A percentile compares a stretch with the other conserved stretches of the same genome.
Evolutionary conservation across 2,329 filamentous ascomycete species (phyloP).

Genomic region (Fusarium lyarnte): DNA sequence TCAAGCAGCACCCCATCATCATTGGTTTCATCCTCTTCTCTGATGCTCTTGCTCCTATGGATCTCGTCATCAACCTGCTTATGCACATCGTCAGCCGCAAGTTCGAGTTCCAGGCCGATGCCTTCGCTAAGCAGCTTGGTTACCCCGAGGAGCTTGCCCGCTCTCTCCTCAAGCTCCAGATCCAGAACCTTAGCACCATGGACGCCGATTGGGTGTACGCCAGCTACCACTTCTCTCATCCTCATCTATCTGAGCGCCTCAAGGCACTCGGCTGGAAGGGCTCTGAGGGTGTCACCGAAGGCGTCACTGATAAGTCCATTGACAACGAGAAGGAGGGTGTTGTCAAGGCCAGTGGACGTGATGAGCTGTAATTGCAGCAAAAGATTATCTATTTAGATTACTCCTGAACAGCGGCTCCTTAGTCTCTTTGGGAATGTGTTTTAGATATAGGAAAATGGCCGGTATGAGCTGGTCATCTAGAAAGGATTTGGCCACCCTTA

Average conservation of each 20-base stretch:
- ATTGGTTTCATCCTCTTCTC: constrained; percentile 98
- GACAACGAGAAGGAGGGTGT: constrained; percentile 53
- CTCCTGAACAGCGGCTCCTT: not conserved
- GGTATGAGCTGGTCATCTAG: constrained; percentile 10
- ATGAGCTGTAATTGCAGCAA: constrained; percentile 66
- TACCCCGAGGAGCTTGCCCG: constrained; percentile 84
- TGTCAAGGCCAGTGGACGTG: constrained; percentile 77
- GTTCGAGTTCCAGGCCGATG: constrained; percentile 96
- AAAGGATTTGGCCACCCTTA: constrained; percentile 12
- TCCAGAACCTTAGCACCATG: constrained; percentile 98
- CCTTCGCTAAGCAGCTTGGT: constrained; percentile 85
- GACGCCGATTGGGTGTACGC: constrained; percentile 99
- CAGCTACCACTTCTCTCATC: constrained; percentile 98
- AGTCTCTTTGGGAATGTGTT: not conserved
- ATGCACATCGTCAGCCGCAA: constrained; percentile 96
- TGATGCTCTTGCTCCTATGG: constrained; percentile 93
- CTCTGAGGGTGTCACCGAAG: constrained; percentile 55
- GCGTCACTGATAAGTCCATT: constrained; percentile 52
- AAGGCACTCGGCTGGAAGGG: constrained; percentile 90
- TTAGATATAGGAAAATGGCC: constrained; percentile 14
- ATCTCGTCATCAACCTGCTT: constrained; percentile 90
- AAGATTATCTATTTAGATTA: constrained; percentile 2
- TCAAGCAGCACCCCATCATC: constrained; percentile 85
- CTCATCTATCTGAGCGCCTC: constrained; percentile 91
- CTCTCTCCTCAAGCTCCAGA: constrained; percentile 95